A percentile compares a stretch with the other conserved stretches of the same genome.
Evolutionary conservation across 164 flowering plant genomes (phyloP).

Genomic region (Kingdonia uniflora): DNA sequence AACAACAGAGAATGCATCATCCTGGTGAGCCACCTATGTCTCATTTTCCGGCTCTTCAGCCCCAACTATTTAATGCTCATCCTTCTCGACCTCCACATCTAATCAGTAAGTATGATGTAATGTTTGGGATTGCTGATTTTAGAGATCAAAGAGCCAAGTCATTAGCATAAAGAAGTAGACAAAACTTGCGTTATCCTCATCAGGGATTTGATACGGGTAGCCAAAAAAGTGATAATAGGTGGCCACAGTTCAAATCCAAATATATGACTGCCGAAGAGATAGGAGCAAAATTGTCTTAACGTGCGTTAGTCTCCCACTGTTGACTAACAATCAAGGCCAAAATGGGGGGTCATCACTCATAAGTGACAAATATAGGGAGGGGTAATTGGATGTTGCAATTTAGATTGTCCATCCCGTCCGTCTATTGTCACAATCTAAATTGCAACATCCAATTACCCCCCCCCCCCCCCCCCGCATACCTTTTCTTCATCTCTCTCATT

Average conservation of each 20-base stretch:
- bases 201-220: slow-evolving; percentile 47
- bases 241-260: slow-evolving; percentile 67
- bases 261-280: slow-evolving; percentile 87
- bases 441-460: no score
- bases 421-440: no score
- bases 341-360: no score
- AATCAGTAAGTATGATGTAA: slow-evolving; percentile 23
- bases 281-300: no score
- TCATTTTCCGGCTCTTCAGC: slow-evolving; percentile 52
- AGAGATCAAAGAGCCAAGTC: slow-evolving; percentile 63
- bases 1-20: slow-evolving; percentile 54
- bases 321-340: no score
- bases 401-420: no score
- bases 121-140: slow-evolving; percentile 36
- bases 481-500: no score
- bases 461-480: no score
- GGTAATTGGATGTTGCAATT: no score
- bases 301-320: no score
- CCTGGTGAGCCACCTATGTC: slow-evolving; percentile 45
- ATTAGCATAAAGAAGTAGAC: slow-evolving; percentile 44
- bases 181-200: slow-evolving; percentile 42
- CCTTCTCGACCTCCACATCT: slow-evolving; percentile 29
- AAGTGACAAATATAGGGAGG: no score
- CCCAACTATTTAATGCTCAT: slow-evolving; percentile 42
- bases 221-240: slow-evolving; percentile 50